Conservation (phyloP, 2,329 filamentous ascomycete species). For the Colletotrichum tabaci region DNA sequence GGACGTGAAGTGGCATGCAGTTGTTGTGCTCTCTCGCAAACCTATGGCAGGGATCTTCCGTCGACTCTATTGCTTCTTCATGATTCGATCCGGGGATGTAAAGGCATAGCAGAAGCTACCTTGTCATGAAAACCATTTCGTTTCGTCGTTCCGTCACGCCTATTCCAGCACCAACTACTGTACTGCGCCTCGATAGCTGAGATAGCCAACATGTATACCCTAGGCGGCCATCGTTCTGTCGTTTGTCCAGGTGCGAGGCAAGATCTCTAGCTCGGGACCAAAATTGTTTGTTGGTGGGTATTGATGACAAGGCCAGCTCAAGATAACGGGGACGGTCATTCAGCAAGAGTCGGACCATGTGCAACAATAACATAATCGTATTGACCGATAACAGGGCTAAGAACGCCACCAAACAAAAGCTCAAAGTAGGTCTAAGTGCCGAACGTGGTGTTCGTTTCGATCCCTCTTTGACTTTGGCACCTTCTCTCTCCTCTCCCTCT, state of each 20-base stretch:
- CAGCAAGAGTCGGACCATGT: background rate
- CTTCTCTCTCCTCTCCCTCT: background rate
- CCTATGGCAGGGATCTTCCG: background rate
- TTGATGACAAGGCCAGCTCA: background rate
- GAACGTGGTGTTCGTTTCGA: slow-evolving; percentile 12
- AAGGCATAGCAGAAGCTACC: background rate
- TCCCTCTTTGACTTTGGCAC: background rate
- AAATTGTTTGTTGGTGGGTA: background rate
- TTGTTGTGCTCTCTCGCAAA: background rate
- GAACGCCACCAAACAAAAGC: slow-evolving; percentile 13
- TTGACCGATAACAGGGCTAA: slow-evolving; percentile 14
- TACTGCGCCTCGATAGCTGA: background rate
- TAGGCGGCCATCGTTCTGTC: background rate
- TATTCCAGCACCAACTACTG: background rate
- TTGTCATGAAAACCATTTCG: background rate
- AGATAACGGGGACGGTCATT: background rate
- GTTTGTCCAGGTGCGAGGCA: background rate
- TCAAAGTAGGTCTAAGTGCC: slow-evolving; percentile 15
- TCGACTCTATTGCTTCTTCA: no score
- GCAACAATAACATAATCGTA: slow-evolving; percentile 11
- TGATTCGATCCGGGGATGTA: background rate
- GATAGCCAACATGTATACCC: background rate
- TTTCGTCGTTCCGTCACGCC: background rate
- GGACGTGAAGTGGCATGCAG: background rate
- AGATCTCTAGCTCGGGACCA: background rate